A percentile compares a stretch with the other conserved stretches of the same genome.
Conservation (phyloP, 768 basidiomycete genomes). For the Tubosaeta sp. region DNA sequence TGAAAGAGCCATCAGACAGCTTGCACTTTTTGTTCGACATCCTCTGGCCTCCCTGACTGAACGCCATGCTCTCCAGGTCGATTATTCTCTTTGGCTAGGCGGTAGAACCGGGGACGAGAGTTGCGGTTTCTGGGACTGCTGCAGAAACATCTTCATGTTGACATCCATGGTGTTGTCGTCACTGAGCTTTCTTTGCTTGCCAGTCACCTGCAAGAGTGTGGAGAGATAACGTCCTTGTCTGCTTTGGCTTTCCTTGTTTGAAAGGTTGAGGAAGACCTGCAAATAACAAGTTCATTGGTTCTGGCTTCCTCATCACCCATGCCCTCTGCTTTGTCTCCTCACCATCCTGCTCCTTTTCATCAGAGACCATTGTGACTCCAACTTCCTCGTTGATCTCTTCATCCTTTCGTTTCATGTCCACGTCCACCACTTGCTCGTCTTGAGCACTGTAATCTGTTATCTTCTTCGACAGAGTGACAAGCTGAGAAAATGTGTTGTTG, state of each 20-base stretch:
- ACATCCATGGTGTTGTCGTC: conserved; percentile 75
- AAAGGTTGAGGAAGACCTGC: conserved; percentile 53
- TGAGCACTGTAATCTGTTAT: conserved; percentile 93
- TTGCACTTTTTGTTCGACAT: conserved; percentile 99
- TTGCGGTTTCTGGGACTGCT: too few relatives aligned
- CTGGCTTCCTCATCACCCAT: conserved; percentile 44
- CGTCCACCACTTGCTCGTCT: conserved; percentile 74
- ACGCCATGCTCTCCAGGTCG: too few relatives aligned
- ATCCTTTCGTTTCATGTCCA: conserved; percentile 75
- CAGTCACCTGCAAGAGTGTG: conserved; percentile 85
- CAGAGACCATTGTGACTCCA: conserved; percentile 90
- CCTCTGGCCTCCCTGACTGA: conserved; percentile 84
- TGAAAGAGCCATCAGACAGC: conserved; percentile 96
- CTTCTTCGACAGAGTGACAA: conserved; percentile 86
- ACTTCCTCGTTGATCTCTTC: conserved; percentile 93
- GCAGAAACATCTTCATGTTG: conserved; percentile 50
- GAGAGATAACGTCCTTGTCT: conserved; percentile 78
- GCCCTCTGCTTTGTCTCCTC: conserved; percentile 41
- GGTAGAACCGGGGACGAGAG: too few relatives aligned
- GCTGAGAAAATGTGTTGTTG: conserved; percentile 74
- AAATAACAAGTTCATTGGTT: conserved; percentile 77
- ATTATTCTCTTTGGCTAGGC: too few relatives aligned
- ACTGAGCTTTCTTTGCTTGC: conserved; percentile 47
- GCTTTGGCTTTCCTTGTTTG: conserved; percentile 46
- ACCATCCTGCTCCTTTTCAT: conserved; percentile 63